Evolutionary conservation across 2,329 filamentous ascomycete genomes (phyloP).

Genomic region (Colletotrichum abscissum): DNA sequence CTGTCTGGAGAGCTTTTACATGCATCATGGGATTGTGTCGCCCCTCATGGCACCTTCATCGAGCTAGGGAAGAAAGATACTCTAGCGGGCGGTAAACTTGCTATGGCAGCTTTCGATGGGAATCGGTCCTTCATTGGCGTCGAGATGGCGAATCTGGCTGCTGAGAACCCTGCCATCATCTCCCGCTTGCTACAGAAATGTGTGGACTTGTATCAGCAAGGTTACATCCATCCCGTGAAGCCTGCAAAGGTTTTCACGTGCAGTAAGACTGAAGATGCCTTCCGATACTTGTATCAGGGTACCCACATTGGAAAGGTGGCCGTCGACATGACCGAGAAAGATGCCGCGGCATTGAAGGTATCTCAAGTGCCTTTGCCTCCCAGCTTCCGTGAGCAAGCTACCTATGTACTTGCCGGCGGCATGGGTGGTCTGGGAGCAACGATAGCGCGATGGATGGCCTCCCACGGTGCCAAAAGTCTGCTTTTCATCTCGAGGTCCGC

Average conservation of each 20-base stretch:
- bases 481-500: conserved; percentile 42
- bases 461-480: conserved; percentile 42
- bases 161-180: conserved; percentile 20
- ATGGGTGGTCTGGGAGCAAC: conserved; percentile 45
- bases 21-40: conserved; percentile 57
- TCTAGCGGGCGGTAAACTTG: conserved; percentile 51
- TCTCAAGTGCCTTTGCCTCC: neutral
- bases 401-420: conserved; percentile 43
- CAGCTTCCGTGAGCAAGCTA: neutral
- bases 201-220: neutral
- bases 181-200: neutral
- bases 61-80: conserved; percentile 60
- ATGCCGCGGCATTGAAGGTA: neutral
- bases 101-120: conserved; percentile 56
- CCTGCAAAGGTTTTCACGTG: neutral
- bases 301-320: neutral
- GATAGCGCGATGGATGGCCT: conserved; percentile 43
- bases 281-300: neutral
- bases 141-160: conserved; percentile 42
- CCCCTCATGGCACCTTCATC: conserved; percentile 55
- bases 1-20: conserved; percentile 55
- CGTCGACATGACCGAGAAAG: neutral
- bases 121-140: conserved; percentile 50
- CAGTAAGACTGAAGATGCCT: neutral
- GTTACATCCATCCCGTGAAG: neutral